Evolutionary conservation across 192 early-diverging fungal genomes (phyloP).

Genomic region (Piromyces finnis): DNA sequence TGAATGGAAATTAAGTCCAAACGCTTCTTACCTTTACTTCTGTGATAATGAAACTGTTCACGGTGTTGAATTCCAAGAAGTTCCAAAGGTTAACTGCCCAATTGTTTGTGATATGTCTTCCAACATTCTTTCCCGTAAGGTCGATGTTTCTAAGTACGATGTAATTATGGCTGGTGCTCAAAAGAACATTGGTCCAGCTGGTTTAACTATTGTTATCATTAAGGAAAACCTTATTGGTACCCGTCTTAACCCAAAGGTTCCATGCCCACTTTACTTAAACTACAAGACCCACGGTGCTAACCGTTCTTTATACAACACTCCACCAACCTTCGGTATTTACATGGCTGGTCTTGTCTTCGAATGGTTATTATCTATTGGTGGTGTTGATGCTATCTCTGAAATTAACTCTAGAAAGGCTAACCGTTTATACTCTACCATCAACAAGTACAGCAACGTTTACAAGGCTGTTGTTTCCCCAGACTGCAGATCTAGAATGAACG

Average conservation of each 20-base stretch:
- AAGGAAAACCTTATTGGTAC: constrained; percentile 70
- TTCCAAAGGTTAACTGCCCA: background rate
- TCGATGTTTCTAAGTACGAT: constrained; percentile 69
- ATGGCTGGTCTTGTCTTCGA: constrained; percentile 78
- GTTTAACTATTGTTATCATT: constrained; percentile 81
- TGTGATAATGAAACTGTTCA: constrained; percentile 98
- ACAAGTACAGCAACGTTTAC: constrained; percentile 14
- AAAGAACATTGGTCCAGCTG: constrained; percentile 83
- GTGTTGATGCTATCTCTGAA: constrained; percentile 42
- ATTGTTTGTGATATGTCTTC: constrained; percentile 38
- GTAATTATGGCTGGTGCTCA: constrained; percentile 91
- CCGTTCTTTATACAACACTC: constrained; percentile 88
- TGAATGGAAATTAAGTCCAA: constrained; percentile 49
- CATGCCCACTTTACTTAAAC: constrained; percentile 56
- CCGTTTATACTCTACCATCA: constrained; percentile 50
- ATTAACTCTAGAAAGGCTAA: constrained; percentile 52
- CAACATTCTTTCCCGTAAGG: constrained; percentile 57
- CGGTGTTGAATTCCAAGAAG: constrained; percentile 19
- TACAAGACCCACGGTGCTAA: constrained; percentile 65
- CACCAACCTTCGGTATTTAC: constrained; percentile 84
- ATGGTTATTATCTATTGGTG: constrained; percentile 50
- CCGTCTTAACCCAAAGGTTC: constrained; percentile 19
- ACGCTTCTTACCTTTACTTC: constrained; percentile 83
- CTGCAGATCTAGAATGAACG: constrained; percentile 72
- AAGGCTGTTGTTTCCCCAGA: constrained; percentile 9